These are phyloP conservation scores for Leccinum truebloodii DNA, from an alignment of 768 basidiomycete species.

Conservation along the genomic window DNA sequence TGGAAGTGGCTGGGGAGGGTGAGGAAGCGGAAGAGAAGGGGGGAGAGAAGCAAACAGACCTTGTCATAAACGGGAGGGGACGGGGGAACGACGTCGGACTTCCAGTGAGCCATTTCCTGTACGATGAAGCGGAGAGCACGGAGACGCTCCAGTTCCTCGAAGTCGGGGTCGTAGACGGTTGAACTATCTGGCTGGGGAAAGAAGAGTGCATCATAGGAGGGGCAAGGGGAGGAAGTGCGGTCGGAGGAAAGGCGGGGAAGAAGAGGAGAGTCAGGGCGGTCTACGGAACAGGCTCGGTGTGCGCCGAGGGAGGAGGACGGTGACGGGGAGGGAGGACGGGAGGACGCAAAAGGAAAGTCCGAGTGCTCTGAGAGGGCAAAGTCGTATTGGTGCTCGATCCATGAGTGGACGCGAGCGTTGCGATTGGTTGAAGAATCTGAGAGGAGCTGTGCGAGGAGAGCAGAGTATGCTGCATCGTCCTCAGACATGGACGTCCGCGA, in stretches of 20 bases:
- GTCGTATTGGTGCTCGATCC: constrained; percentile 39
- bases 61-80: constrained; percentile 14
- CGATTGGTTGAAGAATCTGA: constrained; percentile 23
- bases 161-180: constrained; percentile 12
- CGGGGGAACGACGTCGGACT: constrained; percentile 3
- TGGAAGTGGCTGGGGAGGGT: constrained; percentile 18
- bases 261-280: constrained; percentile 33
- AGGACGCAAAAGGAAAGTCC: constrained; percentile 6
- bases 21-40: background rate
- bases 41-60: constrained; percentile 3
- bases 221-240: constrained; percentile 25
- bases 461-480: constrained; percentile 33
- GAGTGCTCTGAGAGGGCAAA: constrained; percentile 32
- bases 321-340: constrained; percentile 28
- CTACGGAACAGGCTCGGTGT: constrained; percentile 20
- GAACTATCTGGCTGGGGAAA: constrained; percentile 24
- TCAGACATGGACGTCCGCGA: constrained; percentile 25
- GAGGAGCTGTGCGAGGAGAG: constrained; percentile 30
- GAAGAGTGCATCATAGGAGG: constrained; percentile 38
- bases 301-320: constrained; percentile 35
- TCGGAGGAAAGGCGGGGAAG: constrained; percentile 31
- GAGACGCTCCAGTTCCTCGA: constrained; percentile 34
- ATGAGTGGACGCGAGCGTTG: constrained; percentile 34
- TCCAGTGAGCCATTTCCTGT: constrained; percentile 36
- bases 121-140: constrained; percentile 39